phyloP scores from a whole-genome alignment of 441 rosid species.

The Eutrema salsugineum region DNA sequence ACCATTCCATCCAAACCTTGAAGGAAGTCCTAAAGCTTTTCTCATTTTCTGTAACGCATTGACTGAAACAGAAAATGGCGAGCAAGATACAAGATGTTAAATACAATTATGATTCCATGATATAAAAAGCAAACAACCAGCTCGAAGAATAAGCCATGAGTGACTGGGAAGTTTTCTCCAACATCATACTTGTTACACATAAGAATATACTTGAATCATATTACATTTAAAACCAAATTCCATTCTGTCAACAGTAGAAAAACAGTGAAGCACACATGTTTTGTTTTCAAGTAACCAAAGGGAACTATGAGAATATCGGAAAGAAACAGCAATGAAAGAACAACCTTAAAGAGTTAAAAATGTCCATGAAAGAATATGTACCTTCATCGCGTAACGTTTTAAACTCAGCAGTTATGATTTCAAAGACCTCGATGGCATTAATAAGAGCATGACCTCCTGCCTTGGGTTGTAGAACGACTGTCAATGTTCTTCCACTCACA shows the following conservation, averaged over 20 bases:
- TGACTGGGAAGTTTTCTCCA: neutral
- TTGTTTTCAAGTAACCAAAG: too few species aligned
- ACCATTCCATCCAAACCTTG: conserved; percentile 97
- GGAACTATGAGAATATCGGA: neutral
- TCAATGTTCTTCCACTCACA: conserved; percentile 82
- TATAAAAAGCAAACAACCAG: neutral
- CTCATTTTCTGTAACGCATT: conserved; percentile 67
- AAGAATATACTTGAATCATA: neutral
- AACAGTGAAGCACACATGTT: too few species aligned
- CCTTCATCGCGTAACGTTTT: conserved; percentile 83
- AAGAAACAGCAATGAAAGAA: neutral
- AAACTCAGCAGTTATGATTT: conserved; percentile 60
- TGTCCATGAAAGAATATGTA: conserved; percentile 23
- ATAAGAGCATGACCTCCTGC: conserved; percentile 61
- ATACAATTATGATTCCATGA: neutral
- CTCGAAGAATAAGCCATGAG: neutral
- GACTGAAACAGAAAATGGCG: conserved; percentile 43
- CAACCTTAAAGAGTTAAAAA: neutral
- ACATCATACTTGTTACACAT: neutral
- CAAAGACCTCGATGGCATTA: conserved; percentile 90
- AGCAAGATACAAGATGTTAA: conserved; percentile 13
- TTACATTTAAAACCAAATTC: too few species aligned
- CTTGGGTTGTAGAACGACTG: conserved; percentile 68
- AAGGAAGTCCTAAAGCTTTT: conserved; percentile 76
- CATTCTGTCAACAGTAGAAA: too few species aligned